Base-by-base conservation (phyloP, 495 filamentous ascomycete genomes). In the Saxophila tyrrhenica region DNA sequence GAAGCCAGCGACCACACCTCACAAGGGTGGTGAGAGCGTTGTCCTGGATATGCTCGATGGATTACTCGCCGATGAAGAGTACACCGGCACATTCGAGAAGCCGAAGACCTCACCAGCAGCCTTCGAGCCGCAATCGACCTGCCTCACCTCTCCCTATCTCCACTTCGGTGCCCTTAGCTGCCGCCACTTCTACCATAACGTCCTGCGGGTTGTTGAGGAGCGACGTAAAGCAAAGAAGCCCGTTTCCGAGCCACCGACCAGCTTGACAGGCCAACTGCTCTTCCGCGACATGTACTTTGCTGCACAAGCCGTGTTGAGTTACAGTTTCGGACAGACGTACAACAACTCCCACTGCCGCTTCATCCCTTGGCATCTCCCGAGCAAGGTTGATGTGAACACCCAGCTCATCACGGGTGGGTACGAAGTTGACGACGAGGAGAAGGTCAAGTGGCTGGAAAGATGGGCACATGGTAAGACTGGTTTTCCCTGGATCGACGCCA, bases 211-310 rank as follows among this genome's bases (percentile, higher is more conserved):
- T 23, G 68, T 84, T 9, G 62, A 72, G 16, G 63, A 69, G 29
- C 70, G 69, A 9, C 69, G 73, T 42, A 63, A 67, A 43, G 73
- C 71, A 5, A 62, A 56, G 20, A 49, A 57, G 25, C 7, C 54
- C 23, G 47, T 54, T 1, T 73, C 77, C 1, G 61, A 70, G 10
- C 73, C 79, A 0, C 83, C 83, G 0, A 78, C 75, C 0, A 83
- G 78, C 48, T 64, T 87, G 2, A 79, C 75, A 1, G 83, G 83
- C 15, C 84, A 87, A 59, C 67, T 86, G 1, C 71, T 85, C 0
- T 87, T 87, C 62, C 72, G 84, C 0, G 84, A 87, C 53, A 87
- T 86, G 83, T 87, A 85, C 67, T 85, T 87, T 54, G 83, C 71
- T 29, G 84, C 84, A 0, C 83, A 87, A 62, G 79, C 82, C 1